A percentile compares a stretch with the other conserved stretches of the same genome.
Evolutionary conservation across 495 filamentous ascomycete species (phyloP).

Genomic region (Hamigera avellanea): DNA sequence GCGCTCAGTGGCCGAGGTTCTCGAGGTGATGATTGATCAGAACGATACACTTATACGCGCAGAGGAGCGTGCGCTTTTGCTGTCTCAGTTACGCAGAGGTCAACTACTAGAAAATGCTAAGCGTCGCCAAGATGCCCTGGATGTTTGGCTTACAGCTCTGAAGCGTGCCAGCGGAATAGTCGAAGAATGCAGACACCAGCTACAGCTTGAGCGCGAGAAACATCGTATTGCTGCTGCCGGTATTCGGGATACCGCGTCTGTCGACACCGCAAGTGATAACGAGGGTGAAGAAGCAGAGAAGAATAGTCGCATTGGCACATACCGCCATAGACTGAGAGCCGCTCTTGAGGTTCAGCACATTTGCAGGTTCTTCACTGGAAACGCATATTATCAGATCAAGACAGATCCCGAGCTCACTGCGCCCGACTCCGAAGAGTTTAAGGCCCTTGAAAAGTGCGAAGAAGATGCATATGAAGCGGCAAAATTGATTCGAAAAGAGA

Average conservation of each 20-base stretch:
- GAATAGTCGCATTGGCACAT: conserved; percentile 40
- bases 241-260: conserved; percentile 6
- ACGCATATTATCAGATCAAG: conserved; percentile 75
- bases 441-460: conserved; percentile 55
- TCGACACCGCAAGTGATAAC: conserved; percentile 22
- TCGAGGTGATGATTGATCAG: conserved; percentile 82
- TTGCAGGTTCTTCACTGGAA: conserved; percentile 74
- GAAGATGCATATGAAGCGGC: conserved; percentile 62
- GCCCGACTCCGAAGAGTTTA: conserved; percentile 55
- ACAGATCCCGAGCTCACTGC: conserved; percentile 45
- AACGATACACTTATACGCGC: conserved; percentile 49
- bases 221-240: conserved; percentile 2
- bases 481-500: conserved; percentile 64
- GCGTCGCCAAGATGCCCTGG: conserved; percentile 44
- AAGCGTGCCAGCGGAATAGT: conserved; percentile 45
- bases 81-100: conserved; percentile 51
- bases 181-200: conserved; percentile 48
- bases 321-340: conserved; percentile 52
- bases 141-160: conserved; percentile 53
- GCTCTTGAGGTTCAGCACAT: conserved; percentile 74
- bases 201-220: conserved; percentile 38
- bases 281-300: conserved; percentile 36
- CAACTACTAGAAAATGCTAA: conserved; percentile 62
- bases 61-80: conserved; percentile 55
- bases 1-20: conserved; percentile 70